A percentile compares a stretch with the other conserved stretches of the same genome.
These are phyloP conservation scores for Amanita phalloides DNA, from an alignment of 768 basidiomycete genomes.

Conservation along the genomic window DNA sequence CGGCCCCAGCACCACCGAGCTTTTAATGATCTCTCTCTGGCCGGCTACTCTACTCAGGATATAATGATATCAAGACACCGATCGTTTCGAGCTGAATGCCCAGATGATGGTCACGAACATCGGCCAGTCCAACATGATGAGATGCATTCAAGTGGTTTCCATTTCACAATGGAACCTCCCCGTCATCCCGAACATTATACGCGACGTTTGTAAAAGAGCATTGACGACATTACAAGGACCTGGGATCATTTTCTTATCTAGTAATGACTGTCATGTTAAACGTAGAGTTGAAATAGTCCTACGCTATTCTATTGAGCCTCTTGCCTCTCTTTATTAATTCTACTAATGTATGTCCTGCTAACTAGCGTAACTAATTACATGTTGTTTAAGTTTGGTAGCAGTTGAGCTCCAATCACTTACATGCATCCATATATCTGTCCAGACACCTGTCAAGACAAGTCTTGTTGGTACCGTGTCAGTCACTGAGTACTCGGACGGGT, in stretches of 20 bases:
- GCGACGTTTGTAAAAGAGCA: not conserved
- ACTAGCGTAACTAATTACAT: constrained; percentile 58
- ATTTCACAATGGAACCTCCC: not conserved
- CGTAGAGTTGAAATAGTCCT: not conserved
- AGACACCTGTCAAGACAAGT: constrained; percentile 68
- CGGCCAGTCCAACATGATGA: not conserved
- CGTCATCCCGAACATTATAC: not conserved
- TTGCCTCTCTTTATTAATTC: constrained; percentile 44
- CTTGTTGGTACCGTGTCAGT: constrained; percentile 16
- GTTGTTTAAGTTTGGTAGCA: not conserved
- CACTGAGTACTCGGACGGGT: not conserved
- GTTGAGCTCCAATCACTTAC: constrained; percentile 33
- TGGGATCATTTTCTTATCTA: not conserved
- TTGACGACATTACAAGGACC: not conserved
- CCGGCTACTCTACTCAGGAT: not conserved
- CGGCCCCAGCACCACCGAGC: not conserved
- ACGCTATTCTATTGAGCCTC: constrained; percentile 12
- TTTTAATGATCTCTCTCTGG: no score
- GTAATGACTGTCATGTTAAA: not conserved
- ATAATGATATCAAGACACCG: not conserved
- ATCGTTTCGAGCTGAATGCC: not conserved
- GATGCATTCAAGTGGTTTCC: not conserved
- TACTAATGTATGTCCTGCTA: constrained; percentile 53
- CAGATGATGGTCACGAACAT: constrained; percentile 13
- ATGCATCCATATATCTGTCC: constrained; percentile 79